Evolutionary conservation across 2,329 filamentous ascomycete genomes (phyloP).

Genomic region (Fusarium musae): DNA sequence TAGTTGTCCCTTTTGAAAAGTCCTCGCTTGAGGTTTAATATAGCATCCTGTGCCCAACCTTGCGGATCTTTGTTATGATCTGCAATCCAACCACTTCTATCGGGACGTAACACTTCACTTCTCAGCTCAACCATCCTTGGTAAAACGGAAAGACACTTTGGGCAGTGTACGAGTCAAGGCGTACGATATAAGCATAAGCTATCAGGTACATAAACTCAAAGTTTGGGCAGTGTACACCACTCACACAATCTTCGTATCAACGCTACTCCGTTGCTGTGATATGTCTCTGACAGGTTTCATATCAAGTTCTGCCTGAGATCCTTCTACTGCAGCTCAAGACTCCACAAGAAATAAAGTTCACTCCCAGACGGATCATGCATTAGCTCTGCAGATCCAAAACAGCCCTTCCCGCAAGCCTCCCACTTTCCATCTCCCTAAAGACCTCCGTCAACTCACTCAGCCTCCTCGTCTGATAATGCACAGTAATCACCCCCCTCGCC

Average conservation of each 20-base stretch:
- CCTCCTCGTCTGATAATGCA: not conserved
- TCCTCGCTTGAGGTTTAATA: rapidly evolving
- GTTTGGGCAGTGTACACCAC: rapidly evolving
- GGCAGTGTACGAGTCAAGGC: not conserved
- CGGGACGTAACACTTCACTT: not conserved
- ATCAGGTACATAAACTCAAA: not conserved
- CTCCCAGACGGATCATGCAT: not conserved
- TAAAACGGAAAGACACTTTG: rapidly evolving
- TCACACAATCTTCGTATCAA: rapidly evolving
- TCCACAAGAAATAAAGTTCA: not conserved
- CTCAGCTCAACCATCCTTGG: not conserved
- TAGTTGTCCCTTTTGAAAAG: rapidly evolving
- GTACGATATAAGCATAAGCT: not conserved
- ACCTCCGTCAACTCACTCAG: not conserved
- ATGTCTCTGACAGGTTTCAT: not conserved
- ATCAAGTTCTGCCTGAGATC: rapidly evolving
- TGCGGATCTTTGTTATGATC: not conserved
- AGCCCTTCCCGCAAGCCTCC: not conserved
- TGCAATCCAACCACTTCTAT: not conserved
- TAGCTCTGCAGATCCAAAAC: not conserved
- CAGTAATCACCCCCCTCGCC: not conserved
- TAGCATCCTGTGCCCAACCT: rapidly evolving
- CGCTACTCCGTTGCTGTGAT: rapidly evolving
- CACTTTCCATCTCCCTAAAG: not conserved
- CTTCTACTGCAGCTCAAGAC: not conserved